These are phyloP conservation scores for Termitomyces sp. DNA, from an alignment of 768 basidiomycete genomes.

Conservation along the genomic window DNA sequence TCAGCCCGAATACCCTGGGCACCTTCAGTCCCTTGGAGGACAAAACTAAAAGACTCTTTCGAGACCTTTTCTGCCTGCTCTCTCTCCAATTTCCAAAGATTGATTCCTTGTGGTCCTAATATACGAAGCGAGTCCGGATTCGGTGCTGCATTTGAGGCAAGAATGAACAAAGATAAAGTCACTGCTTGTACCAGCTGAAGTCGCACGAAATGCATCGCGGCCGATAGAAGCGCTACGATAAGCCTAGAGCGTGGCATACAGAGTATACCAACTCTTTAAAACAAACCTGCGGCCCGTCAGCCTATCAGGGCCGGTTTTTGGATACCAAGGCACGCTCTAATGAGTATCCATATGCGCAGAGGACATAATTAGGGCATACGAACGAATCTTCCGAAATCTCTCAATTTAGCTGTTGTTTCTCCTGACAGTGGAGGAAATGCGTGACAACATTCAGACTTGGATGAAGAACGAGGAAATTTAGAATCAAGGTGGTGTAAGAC, in stretches of 20 bases:
- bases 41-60: slow-evolving; percentile 9
- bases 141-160: slow-evolving; percentile 2
- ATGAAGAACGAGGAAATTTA: neutral
- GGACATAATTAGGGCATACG: neutral
- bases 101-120: slow-evolving; percentile 55
- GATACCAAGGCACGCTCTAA: neutral
- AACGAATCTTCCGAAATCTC: neutral
- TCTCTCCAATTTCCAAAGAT: slow-evolving; percentile 52
- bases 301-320: neutral
- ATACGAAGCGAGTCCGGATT: slow-evolving; percentile 16
- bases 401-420: neutral
- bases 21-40: slow-evolving; percentile 13
- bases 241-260: neutral
- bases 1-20: slow-evolving; percentile 8
- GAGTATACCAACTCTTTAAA: neutral
- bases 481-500: neutral
- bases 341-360: neutral
- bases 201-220: slow-evolving; percentile 6
- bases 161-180: slow-evolving; percentile 1
- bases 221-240: neutral
- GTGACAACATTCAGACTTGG: neutral
- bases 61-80: slow-evolving; percentile 12
- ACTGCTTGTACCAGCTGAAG: slow-evolving; percentile 2
- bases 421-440: neutral
- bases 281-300: neutral